Conservation (phyloP, 2,329 filamentous ascomycete genomes). For the Ophiocordyceps robertsii region DNA sequence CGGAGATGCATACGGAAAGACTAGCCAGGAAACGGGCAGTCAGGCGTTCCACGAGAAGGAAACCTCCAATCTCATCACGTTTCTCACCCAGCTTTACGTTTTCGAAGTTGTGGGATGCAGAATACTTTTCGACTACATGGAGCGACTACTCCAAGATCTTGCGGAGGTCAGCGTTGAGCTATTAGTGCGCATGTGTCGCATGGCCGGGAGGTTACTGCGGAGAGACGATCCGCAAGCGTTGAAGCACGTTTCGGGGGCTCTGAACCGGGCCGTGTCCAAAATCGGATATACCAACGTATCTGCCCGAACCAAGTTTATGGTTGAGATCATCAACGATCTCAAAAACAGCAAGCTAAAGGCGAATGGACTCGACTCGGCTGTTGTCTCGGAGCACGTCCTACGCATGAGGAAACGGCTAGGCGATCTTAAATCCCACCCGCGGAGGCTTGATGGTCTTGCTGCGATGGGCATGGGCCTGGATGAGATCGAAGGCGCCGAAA, state of each 20-base stretch:
- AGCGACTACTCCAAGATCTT: constrained; percentile 59
- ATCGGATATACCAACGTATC: constrained; percentile 59
- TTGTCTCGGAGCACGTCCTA: constrained; percentile 69
- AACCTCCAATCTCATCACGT: constrained; percentile 60
- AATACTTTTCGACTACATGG: constrained; percentile 83
- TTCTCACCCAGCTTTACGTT: constrained; percentile 80
- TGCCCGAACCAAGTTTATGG: constrained; percentile 90
- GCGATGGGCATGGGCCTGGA: constrained; percentile 69
- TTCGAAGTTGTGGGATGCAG: constrained; percentile 77
- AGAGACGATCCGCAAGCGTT: constrained; percentile 79
- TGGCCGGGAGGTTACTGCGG: constrained; percentile 68
- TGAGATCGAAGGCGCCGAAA: constrained; percentile 73
- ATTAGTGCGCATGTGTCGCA: constrained; percentile 69
- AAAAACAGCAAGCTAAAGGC: constrained; percentile 89
- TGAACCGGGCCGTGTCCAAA: constrained; percentile 59
- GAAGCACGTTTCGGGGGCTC: constrained; percentile 73
- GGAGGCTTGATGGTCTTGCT: constrained; percentile 57
- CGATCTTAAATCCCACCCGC: constrained; percentile 48
- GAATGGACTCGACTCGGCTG: constrained; percentile 52
- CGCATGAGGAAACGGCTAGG: constrained; percentile 84
- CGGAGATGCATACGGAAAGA: constrained; percentile 45
- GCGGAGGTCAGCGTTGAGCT: constrained; percentile 83
- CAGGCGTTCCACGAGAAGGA: constrained; percentile 19
- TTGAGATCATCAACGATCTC: constrained; percentile 86
- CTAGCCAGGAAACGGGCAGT: constrained; percentile 27